Base-by-base conservation (phyloP, 140 eudicot species). In the Anethum foeniculum region DNA sequence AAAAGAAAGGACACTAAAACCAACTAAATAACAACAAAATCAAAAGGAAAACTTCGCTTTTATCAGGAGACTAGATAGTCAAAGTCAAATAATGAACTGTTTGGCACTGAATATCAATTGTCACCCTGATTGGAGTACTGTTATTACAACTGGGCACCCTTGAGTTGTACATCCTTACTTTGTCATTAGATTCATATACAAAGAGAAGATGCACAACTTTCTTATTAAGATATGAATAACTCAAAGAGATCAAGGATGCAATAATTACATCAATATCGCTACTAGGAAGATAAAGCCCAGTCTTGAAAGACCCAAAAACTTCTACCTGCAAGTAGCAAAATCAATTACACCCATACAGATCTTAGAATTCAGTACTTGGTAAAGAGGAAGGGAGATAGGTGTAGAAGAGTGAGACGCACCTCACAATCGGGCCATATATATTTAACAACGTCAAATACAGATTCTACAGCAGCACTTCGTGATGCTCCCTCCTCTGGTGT, bases 301-400 rank as follows among this genome's bases (percentile, higher is more conserved):
- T 94, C 87, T 85, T 90, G 85, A 92, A 94, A 0, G 98, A 94
- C 71, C 98, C 98, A 79, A 94, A 94, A 84, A 94, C 90, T 84
- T 94, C 97, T 34, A 84, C 93, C 98, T 94, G 89, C 76, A 88
- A 14, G 83, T 75, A 76, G 64, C 18, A 80, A 38, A 75, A 58
- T 41, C 15, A 84, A 7, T 54, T 74, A 81, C 25, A 74, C 14
- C 64, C 39, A 47, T 13, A 44, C 54, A 71, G 18, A 38, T 18
- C 46, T 71, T 32, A 71, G 6, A 36, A 71, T 34, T 19, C 16
- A 65, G 38, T 13, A 67, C 9, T 30, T 30, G 43, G 39, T 7
- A 32, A 41, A 23, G 19, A 18, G 28, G 23, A 10, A 54, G 74
- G 74, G 43, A 36, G 47, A 7, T 34, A 14, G 16, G 10, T 11